Evolutionary conservation across 305 asterid genomes (phyloP).

Genomic region (Fraxinus floribunda): DNA sequence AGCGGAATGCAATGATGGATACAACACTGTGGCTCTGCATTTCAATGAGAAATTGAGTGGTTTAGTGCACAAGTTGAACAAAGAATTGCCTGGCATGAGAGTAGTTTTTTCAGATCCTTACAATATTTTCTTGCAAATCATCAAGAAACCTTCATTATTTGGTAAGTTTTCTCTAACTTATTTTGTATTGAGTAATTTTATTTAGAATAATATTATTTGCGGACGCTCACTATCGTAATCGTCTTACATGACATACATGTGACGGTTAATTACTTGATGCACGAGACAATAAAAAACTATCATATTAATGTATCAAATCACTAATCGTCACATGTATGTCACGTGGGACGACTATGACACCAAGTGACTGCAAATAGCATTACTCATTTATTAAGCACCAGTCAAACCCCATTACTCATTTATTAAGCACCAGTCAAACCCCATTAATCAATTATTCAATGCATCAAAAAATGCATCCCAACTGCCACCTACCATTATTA

Average conservation of each 20-base stretch:
- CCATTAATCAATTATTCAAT: too few relatives aligned
- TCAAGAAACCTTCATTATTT: constrained; percentile 48
- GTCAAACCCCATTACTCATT: neutral
- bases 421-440: too few relatives aligned
- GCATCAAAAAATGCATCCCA: neutral
- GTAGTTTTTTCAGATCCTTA: constrained; percentile 67
- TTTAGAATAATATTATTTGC: neutral
- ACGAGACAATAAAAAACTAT: too few relatives aligned
- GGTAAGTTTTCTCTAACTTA: constrained; percentile 42
- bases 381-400: neutral
- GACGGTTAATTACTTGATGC: too few relatives aligned
- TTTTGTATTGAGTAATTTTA: neutral
- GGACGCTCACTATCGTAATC: too few relatives aligned
- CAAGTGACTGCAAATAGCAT: too few relatives aligned
- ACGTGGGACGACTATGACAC: too few relatives aligned
- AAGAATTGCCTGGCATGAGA: constrained; percentile 46
- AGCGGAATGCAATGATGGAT: constrained; percentile 53
- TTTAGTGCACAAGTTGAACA: constrained; percentile 47
- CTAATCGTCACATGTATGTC: too few relatives aligned
- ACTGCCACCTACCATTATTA: neutral
- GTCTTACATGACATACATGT: too few relatives aligned
- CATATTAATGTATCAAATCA: too few relatives aligned
- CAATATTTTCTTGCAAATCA: constrained; percentile 39
- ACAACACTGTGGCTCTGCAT: constrained; percentile 56
- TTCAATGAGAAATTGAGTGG: constrained; percentile 53